These are phyloP conservation scores for Xylaria hypoxylon DNA, from an alignment of 2,329 filamentous ascomycete genomes.

Conservation along the genomic window DNA sequence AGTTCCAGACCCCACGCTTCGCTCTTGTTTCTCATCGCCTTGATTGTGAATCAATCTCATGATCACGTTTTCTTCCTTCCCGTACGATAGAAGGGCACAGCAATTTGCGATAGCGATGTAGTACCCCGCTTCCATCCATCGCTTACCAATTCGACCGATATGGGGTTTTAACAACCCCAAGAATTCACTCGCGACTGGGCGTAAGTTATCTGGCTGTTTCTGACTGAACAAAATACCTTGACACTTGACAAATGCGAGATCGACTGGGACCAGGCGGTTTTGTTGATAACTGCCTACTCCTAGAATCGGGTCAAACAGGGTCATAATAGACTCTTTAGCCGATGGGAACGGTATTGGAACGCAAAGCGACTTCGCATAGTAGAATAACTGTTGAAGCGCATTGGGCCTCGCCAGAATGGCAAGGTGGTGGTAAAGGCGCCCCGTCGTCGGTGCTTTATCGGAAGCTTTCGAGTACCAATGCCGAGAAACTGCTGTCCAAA, in stretches of 20 bases:
- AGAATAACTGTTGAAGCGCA: constrained; percentile 76
- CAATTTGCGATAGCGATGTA: constrained; percentile 69
- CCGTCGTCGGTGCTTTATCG: constrained; percentile 78
- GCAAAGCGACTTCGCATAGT: constrained; percentile 77
- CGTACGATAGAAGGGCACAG: constrained; percentile 65
- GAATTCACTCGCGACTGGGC: constrained; percentile 61
- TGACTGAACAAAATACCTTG: constrained; percentile 74
- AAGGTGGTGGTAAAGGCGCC: constrained; percentile 87
- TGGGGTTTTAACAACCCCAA: constrained; percentile 65
- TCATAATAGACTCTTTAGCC: constrained; percentile 77
- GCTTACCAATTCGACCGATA: constrained; percentile 63
- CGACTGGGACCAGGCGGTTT: constrained; percentile 58
- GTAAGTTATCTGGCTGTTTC: constrained; percentile 60
- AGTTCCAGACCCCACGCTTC: constrained; percentile 42
- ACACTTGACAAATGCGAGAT: constrained; percentile 71
- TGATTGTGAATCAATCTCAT: constrained; percentile 55
- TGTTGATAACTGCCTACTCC: constrained; percentile 48
- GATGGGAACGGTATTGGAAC: constrained; percentile 74
- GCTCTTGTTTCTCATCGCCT: constrained; percentile 46
- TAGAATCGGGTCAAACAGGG: constrained; percentile 72
- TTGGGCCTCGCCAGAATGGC: constrained; percentile 81
- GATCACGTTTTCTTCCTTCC: constrained; percentile 61
- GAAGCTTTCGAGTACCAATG: constrained; percentile 89
- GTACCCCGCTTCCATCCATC: constrained; percentile 66
- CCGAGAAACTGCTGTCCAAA: constrained; percentile 82